Evolutionary conservation across 2,329 filamentous ascomycete genomes (phyloP), one percentile per base, ranked within the genome.

Genomic region (Tympanopsis confertula): DNA sequence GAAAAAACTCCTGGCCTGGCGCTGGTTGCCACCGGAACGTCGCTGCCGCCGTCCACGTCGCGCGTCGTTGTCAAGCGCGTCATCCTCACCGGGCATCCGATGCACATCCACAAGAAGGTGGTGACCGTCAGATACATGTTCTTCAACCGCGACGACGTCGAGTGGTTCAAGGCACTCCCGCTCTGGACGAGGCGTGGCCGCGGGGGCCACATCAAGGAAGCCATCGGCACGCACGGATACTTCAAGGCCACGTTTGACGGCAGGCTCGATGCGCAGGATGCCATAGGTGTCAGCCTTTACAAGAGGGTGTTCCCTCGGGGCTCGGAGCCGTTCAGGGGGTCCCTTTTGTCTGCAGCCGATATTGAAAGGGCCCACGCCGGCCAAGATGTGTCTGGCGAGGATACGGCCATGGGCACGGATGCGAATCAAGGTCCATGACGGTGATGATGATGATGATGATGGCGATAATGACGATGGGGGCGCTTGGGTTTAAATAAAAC

Each of bases 71-170:
- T 89, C 50, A 98, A 98, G 65, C 82, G 91, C 38, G 78, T 94
- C 48, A 85, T 96, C 45, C 71, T 98, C 40, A 94, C 91, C 0
- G 91, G 91, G 13, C 89, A 98, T 55, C 91, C 91, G 0, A 95
- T 87, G 71, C 94, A 98, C 66, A 98, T 98, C 57, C 86, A 98
- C 75, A 95, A 94, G 73, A 88, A 83, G 61, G 70, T 98, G 18
- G 91, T 98, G 41, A 98, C 91, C 1, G 81, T 98, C 35, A 82
- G 91, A 20, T 98, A 98, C 72, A 98, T 98, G 91, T 98, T 98
- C 72, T 98, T 98, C 77, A 93, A 89, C 66, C 70, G 82, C 36
- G 86, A 89, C 50, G 91, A 98, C 47, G 86, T 98, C 20, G 78
- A 84, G 48, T 98, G 91, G 88, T 98, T 96, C 74, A 94, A 94